Base-by-base conservation (phyloP, 148 eudicot species). In the Vaccinium darrowii region DNA sequence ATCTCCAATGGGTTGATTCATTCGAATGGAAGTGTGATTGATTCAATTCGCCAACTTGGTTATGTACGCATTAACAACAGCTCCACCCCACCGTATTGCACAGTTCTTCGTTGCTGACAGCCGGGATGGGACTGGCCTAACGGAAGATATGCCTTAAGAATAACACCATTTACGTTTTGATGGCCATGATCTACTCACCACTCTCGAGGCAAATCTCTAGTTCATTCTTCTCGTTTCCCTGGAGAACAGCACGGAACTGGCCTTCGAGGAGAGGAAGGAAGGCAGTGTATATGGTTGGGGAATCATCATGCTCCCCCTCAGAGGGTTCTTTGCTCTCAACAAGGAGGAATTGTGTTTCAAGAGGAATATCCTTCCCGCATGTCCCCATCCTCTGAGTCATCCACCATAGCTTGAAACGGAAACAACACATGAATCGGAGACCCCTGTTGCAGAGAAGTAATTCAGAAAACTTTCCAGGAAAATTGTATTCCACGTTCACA, bases 361-460 rank as follows among this genome's bases (percentile, higher is more conserved):
- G 84, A 52, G 99, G 99, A 82, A 96, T 85, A 80, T 96, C 98
- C 84, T 92, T 90, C 76, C 99, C 98, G 39, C 91, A 90, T 18
- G 90, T 91, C 8, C 99, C 99, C 93, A 96, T 96, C 79, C 98
- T 92, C 78, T 95, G 99, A 52, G 98, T 96, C 99, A 96, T 96
- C 99, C 99, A 96, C 99, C 99, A 96, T 36, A 96, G 88, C 91
- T 96, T 96, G 92, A 96, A 96, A 7, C 99, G 94, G 88, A 96
- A 96, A 83, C 91, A 90, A 71, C 99, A 96, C 98, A 96, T 89
- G 88, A 96, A 94, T 33, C 94, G 89, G 58, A 93, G 88, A 73
- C 87, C 99, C 93, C 99, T 96, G 89, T 54, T 4, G 83, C 63
- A 58, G 16, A 86, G 63, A 56, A 52, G 49, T 65, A 57, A 57